These are phyloP conservation scores for Arthrobotrys musiformis DNA, from an alignment of 2,329 filamentous ascomycete species.

Conservation along the genomic window DNA sequence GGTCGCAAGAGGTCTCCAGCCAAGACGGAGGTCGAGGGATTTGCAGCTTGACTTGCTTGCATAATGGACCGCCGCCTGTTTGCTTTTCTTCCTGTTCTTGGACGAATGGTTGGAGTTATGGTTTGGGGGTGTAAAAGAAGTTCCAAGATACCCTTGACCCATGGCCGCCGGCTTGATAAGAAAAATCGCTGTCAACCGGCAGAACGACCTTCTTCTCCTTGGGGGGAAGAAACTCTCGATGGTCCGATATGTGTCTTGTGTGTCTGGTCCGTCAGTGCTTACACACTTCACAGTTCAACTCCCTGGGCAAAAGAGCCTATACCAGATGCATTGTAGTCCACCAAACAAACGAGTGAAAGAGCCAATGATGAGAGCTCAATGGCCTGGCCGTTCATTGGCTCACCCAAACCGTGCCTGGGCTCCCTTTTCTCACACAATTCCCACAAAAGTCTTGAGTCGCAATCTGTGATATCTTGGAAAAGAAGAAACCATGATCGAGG, in stretches of 20 bases:
- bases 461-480: constrained; percentile 51
- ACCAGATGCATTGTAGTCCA: constrained; percentile 25
- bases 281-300: no score
- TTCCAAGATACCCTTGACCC: constrained; percentile 47
- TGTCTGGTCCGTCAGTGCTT: no score
- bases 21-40: constrained; percentile 55
- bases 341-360: constrained; percentile 6
- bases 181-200: constrained; percentile 43
- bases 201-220: constrained; percentile 17
- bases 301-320: constrained; percentile 15
- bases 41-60: constrained; percentile 48
- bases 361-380: constrained; percentile 37
- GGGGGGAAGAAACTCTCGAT: not conserved
- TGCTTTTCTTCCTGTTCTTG: constrained; percentile 31
- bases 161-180: constrained; percentile 54
- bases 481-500: constrained; percentile 29
- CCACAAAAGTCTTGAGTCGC: constrained; percentile 28
- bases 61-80: constrained; percentile 25
- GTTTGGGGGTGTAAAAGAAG: constrained; percentile 36
- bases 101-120: not conserved
- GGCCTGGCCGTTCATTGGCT: constrained; percentile 33
- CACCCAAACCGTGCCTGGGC: constrained; percentile 26
- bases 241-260: no score
- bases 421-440: constrained; percentile 9
- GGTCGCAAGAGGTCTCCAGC: not conserved